Conservation (phyloP, 2,329 filamentous ascomycete genomes). For the Colletotrichum navitas region DNA sequence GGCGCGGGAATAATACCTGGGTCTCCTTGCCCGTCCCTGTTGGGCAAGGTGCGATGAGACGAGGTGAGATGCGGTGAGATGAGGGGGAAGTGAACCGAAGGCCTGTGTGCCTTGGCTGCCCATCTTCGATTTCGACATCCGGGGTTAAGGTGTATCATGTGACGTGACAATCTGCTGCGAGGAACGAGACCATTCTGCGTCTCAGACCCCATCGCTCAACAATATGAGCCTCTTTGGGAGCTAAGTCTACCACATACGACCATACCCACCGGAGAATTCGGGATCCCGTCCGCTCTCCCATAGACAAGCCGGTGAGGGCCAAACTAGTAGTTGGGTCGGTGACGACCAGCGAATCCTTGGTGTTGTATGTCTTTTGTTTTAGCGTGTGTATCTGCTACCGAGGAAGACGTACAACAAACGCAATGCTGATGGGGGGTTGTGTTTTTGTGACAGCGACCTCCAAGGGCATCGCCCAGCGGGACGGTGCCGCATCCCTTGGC, state of each 20-base stretch:
- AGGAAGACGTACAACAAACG: not conserved
- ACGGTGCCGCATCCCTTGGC: conserved; percentile 32
- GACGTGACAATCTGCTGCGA: not conserved
- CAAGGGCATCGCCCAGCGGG: too few species aligned
- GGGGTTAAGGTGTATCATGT: not conserved
- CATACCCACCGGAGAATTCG: not conserved
- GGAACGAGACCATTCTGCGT: not conserved
- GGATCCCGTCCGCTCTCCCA: conserved; percentile 3
- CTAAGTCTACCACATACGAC: not conserved
- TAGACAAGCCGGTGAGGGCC: conserved; percentile 3
- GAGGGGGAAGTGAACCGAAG: not conserved
- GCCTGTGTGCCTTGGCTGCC: not conserved
- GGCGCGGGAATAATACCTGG: conserved; percentile 2
- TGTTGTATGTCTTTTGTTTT: not conserved
- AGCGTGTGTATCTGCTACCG: not conserved
- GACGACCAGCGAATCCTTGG: conserved; percentile 1
- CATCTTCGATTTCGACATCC: not conserved
- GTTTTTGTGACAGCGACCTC: not conserved
- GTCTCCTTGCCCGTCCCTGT: not conserved
- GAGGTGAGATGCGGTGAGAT: not conserved
- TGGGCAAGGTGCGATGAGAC: not conserved
- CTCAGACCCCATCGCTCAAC: not conserved
- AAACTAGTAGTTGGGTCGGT: conserved; percentile 4
- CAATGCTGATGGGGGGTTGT: not conserved
- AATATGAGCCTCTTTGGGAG: not conserved